phyloP scores from a whole-genome alignment of 2,329 filamentous ascomycete genomes.

The Aspergillus sp. region DNA sequence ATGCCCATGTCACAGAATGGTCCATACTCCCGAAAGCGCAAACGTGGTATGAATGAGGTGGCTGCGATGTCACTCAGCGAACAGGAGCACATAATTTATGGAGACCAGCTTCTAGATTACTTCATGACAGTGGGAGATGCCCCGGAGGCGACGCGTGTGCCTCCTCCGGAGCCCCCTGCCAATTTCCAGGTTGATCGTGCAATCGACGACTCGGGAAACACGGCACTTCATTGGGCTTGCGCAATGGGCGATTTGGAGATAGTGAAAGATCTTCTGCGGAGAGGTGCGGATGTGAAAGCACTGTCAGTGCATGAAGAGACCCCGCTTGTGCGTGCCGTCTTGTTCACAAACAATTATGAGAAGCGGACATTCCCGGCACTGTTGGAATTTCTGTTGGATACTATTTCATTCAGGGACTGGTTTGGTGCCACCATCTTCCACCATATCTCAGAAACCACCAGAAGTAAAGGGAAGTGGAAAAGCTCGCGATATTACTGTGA shows the following conservation, averaged over 20 bases:
- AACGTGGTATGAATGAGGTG: slow-evolving; percentile 67
- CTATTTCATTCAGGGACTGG: slow-evolving; percentile 75
- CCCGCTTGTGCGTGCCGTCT: slow-evolving; percentile 87
- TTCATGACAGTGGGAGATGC: slow-evolving; percentile 85
- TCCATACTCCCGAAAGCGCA: slow-evolving; percentile 66
- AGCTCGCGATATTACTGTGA: slow-evolving; percentile 94
- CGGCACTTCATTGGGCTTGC: slow-evolving; percentile 93
- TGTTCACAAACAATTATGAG: slow-evolving; percentile 96
- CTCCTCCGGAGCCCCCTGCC: slow-evolving; percentile 73
- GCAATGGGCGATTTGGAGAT: slow-evolving; percentile 96
- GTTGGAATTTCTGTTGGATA: slow-evolving; percentile 78
- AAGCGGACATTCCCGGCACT: slow-evolving; percentile 86
- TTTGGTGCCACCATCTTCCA: slow-evolving; percentile 88
- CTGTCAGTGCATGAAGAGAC: slow-evolving; percentile 76
- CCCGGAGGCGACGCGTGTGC: slow-evolving; percentile 57
- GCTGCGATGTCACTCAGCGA: slow-evolving; percentile 60
- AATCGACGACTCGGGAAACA: slow-evolving; percentile 93
- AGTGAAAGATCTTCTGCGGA: slow-evolving; percentile 79
- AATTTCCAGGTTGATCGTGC: slow-evolving; percentile 86
- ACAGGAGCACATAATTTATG: slow-evolving; percentile 85
- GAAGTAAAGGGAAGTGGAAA: slow-evolving; percentile 79
- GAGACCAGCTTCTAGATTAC: slow-evolving; percentile 91
- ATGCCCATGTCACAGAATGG: slow-evolving; percentile 67
- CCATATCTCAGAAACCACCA: slow-evolving; percentile 86
- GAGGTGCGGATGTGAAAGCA: slow-evolving; percentile 71